Conservation (phyloP, 2,329 filamentous ascomycete genomes). For the Microascus cirrosus region DNA sequence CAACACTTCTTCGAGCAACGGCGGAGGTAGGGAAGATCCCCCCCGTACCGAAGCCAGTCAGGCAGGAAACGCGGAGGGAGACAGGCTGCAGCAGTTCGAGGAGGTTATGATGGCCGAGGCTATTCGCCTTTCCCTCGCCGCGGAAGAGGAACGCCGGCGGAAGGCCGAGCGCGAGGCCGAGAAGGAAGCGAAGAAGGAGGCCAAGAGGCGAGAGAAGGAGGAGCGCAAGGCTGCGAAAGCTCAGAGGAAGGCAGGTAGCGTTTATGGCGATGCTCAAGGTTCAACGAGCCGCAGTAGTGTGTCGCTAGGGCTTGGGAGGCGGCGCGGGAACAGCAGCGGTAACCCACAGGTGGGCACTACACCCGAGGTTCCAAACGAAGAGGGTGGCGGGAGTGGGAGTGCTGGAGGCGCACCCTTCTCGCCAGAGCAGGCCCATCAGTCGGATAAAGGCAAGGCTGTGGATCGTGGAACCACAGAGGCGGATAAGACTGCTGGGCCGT, state of each 20-base stretch:
- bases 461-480: constrained; percentile 34
- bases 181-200: constrained; percentile 66
- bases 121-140: constrained; percentile 78
- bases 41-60: background rate
- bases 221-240: constrained; percentile 69
- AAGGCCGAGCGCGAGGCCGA: constrained; percentile 71
- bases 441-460: constrained; percentile 58
- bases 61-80: background rate
- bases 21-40: background rate
- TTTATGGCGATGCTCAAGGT: constrained; percentile 28
- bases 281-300: constrained; percentile 53
- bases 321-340: constrained; percentile 50
- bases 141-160: constrained; percentile 83
- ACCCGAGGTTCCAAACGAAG: constrained; percentile 19
- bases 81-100: constrained; percentile 73
- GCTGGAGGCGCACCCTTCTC: constrained; percentile 19
- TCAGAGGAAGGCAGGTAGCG: constrained; percentile 22
- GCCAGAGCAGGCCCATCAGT: constrained; percentile 16
- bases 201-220: constrained; percentile 77
- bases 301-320: constrained; percentile 47
- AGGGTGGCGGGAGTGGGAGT: constrained; percentile 21
- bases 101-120: constrained; percentile 99
- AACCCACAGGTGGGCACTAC: constrained; percentile 47
- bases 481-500: constrained; percentile 13
- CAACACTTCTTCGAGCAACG: background rate